phyloP scores from a whole-genome alignment of 176 grass and related monocot species.

The Dendrocalamus sinicus region DNA sequence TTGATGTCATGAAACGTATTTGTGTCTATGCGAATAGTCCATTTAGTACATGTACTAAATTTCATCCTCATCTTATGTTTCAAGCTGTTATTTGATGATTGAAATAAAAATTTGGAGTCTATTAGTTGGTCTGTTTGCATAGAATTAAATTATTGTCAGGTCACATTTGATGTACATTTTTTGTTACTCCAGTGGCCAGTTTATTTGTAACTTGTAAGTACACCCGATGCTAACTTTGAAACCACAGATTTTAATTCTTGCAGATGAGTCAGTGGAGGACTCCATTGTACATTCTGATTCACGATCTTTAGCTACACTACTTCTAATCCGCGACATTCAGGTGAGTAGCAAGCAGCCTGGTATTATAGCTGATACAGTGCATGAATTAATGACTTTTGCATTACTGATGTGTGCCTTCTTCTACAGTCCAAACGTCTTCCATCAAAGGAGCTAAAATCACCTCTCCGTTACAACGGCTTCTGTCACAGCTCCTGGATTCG shows the following conservation, averaged over 20 bases:
- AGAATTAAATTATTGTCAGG: not conserved
- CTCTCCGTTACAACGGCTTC: slow-evolving; percentile 61
- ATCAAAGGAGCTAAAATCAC: slow-evolving; percentile 76
- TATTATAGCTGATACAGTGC: not conserved
- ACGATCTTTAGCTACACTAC: slow-evolving; percentile 93
- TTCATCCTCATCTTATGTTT: not conserved
- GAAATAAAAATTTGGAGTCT: not conserved
- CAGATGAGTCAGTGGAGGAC: slow-evolving; percentile 97
- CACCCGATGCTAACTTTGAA: slow-evolving; percentile 63
- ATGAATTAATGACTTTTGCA: slow-evolving; percentile 26
- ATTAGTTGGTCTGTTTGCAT: slow-evolving; percentile 15
- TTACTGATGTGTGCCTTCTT: slow-evolving; percentile 37
- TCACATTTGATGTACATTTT: slow-evolving; percentile 6
- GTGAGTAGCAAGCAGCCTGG: slow-evolving; percentile 36
- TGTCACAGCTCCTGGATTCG: slow-evolving; percentile 87
- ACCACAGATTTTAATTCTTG: slow-evolving; percentile 97
- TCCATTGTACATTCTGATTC: slow-evolving; percentile 98
- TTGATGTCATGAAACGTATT: not conserved
- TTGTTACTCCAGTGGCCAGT: not conserved
- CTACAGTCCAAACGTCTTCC: slow-evolving; percentile 93
- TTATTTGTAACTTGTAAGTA: slow-evolving; percentile 19
- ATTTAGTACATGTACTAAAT: slow-evolving; percentile 13
- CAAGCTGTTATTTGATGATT: not conserved
- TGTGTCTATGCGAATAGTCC: not conserved
- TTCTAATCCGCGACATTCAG: slow-evolving; percentile 96